Evolutionary conservation across 139 green algal species (phyloP).

Genomic region (Chlorella sp.): DNA sequence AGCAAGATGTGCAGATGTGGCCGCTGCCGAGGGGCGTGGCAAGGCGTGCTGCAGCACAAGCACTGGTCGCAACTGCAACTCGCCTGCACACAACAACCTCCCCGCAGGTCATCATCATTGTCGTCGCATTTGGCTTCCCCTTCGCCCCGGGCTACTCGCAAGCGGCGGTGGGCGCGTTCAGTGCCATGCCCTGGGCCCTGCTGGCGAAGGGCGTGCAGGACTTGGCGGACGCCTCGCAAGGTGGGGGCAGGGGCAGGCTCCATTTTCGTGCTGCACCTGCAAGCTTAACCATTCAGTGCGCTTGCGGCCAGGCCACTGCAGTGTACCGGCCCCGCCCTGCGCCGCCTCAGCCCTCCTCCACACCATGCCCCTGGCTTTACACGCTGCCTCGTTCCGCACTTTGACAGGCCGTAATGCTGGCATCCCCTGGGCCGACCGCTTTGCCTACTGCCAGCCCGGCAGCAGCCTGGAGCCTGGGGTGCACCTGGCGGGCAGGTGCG

Average conservation of each 20-base stretch:
- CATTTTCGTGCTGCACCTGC: too few species aligned
- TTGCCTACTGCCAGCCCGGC: slow-evolving; percentile 67
- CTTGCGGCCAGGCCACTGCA: background rate
- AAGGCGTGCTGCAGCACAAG: too few species aligned
- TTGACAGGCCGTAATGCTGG: slow-evolving; percentile 33
- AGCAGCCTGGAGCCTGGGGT: background rate
- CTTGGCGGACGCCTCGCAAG: slow-evolving; percentile 56
- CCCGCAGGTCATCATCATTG: slow-evolving; percentile 35
- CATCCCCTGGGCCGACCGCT: slow-evolving; percentile 61
- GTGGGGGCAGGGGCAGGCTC: background rate
- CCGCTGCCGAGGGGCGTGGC: too few species aligned
- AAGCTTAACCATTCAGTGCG: too few species aligned
- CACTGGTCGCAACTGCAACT: too few species aligned
- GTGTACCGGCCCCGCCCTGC: background rate
- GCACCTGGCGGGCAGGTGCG: slow-evolving; percentile 8
- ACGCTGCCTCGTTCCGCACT: background rate
- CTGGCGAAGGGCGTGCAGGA: slow-evolving; percentile 82
- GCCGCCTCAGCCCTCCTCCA: background rate
- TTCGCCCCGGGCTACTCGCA: slow-evolving; percentile 35
- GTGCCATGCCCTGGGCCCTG: slow-evolving; percentile 75
- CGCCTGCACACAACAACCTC: too few species aligned
- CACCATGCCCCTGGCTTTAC: too few species aligned
- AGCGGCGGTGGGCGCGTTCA: slow-evolving; percentile 49
- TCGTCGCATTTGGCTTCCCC: slow-evolving; percentile 65
- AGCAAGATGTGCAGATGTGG: too few species aligned